Conservation (phyloP, 1,284 basidiomycete species). For the Phellinidium pouzarii region DNA sequence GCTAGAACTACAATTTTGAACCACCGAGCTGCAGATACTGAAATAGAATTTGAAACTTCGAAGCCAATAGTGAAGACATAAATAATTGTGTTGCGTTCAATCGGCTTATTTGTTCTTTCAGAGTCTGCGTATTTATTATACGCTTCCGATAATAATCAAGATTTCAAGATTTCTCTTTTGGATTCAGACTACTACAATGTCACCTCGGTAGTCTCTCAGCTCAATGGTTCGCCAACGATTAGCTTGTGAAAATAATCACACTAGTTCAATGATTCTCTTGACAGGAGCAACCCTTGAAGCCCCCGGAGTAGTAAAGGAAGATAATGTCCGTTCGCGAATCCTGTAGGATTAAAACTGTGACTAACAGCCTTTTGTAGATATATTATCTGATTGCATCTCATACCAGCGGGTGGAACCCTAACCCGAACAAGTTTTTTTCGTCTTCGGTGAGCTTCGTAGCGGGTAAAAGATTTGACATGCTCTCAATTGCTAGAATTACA, state of each 20-base stretch:
- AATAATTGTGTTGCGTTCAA: not conserved
- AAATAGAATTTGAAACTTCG: slow-evolving; percentile 9
- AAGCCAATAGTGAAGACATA: slow-evolving; percentile 36
- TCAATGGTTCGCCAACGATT: slow-evolving; percentile 34
- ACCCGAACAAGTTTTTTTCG: slow-evolving; percentile 55
- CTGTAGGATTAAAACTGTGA: not conserved
- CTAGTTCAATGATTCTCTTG: not conserved
- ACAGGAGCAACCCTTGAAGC: slow-evolving; percentile 54
- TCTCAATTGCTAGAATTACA: slow-evolving; percentile 21
- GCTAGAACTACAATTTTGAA: slow-evolving; percentile 1
- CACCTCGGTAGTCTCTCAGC: slow-evolving; percentile 38
- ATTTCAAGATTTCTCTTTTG: slow-evolving; percentile 57
- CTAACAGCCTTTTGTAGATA: slow-evolving; percentile 28
- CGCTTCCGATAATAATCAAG: slow-evolving; percentile 62
- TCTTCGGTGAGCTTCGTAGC: slow-evolving; percentile 34
- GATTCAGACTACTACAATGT: slow-evolving; percentile 55
- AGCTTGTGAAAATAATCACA: not conserved
- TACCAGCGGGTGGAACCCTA: slow-evolving; percentile 53
- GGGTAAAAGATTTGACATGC: not conserved
- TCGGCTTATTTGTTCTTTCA: slow-evolving; percentile 18
- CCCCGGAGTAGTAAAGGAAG: slow-evolving; percentile 54
- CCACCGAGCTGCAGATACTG: not conserved
- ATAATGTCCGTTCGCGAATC: slow-evolving; percentile 34
- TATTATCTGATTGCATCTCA: slow-evolving; percentile 59
- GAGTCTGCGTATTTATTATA: slow-evolving; percentile 51